Conservation (phyloP, 441 rosid genomes). For the Jatropha podagrica region DNA sequence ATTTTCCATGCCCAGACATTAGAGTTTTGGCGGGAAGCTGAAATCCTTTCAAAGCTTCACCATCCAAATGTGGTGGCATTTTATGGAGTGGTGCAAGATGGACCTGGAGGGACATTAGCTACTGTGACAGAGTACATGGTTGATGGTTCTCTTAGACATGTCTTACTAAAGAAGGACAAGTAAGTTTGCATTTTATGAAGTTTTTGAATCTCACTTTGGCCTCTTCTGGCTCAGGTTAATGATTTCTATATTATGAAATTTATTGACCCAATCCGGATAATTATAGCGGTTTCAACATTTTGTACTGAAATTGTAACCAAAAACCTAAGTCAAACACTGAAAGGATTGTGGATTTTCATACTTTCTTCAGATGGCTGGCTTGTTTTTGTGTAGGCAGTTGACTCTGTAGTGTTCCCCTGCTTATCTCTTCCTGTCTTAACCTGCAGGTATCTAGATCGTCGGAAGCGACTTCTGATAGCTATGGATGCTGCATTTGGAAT, state of each 20-base stretch:
- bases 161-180: constrained; percentile 93
- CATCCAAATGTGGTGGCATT: constrained; percentile 97
- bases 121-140: constrained; percentile 98
- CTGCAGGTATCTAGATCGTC: constrained; percentile 85
- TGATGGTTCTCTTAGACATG: constrained; percentile 97
- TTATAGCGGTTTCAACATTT: too few relatives aligned
- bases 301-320: neutral
- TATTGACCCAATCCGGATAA: neutral
- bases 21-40: constrained; percentile 99
- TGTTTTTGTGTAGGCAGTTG: neutral
- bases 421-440: constrained; percentile 24
- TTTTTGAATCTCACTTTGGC: constrained; percentile 22
- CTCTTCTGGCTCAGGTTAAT: neutral
- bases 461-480: constrained; percentile 85
- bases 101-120: constrained; percentile 92
- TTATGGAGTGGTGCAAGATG: constrained; percentile 96
- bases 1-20: constrained; percentile 53
- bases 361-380: neutral
- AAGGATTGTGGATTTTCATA: neutral
- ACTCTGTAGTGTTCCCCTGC: neutral
- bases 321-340: neutral
- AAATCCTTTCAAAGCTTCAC: constrained; percentile 86
- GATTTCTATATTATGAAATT: neutral
- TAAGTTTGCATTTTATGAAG: constrained; percentile 28
- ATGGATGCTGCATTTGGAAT: constrained; percentile 99